A percentile compares a stretch with the other conserved stretches of the same genome.
Conservation (phyloP, 176 grass and related monocot genomes). For the Leersia perrieri region DNA sequence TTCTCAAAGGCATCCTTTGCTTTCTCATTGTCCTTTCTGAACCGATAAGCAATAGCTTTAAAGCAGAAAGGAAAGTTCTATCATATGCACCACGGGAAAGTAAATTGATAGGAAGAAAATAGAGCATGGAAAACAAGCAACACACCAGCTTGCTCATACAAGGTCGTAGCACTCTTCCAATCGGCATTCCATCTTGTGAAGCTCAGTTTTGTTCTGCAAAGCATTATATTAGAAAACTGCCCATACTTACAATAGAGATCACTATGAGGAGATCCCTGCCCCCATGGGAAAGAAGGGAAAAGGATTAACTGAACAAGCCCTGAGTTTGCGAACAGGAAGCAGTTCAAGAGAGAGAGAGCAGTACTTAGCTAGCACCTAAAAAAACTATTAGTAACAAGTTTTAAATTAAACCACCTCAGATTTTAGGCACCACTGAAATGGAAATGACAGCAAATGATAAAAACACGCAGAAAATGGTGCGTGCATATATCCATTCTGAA, state of each 20-base stretch:
- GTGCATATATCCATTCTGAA: background rate
- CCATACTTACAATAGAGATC: too few species aligned
- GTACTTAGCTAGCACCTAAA: background rate
- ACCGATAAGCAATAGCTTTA: conserved; percentile 86
- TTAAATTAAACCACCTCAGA: background rate
- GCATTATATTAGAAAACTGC: too few species aligned
- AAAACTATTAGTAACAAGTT: background rate
- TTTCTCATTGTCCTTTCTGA: conserved; percentile 89
- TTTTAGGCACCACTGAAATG: background rate
- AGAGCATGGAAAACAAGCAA: conserved; percentile 9
- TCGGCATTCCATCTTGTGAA: conserved; percentile 97
- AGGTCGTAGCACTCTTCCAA: conserved; percentile 83
- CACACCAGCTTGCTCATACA: conserved; percentile 95
- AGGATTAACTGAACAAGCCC: too few species aligned
- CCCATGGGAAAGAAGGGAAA: too few species aligned
- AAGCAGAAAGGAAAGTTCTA: conserved; percentile 29
- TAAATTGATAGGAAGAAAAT: conserved; percentile 1
- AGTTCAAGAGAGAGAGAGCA: background rate
- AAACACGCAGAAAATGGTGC: too few species aligned
- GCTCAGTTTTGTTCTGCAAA: conserved; percentile 88
- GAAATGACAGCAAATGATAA: background rate
- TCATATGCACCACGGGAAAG: conserved; percentile 16
- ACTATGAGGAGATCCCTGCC: too few species aligned
- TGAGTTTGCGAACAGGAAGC: too few species aligned
- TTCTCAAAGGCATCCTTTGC: conserved; percentile 99